Base-by-base conservation (phyloP, 345 rosid species). In the Rhizophora apiculata region DNA sequence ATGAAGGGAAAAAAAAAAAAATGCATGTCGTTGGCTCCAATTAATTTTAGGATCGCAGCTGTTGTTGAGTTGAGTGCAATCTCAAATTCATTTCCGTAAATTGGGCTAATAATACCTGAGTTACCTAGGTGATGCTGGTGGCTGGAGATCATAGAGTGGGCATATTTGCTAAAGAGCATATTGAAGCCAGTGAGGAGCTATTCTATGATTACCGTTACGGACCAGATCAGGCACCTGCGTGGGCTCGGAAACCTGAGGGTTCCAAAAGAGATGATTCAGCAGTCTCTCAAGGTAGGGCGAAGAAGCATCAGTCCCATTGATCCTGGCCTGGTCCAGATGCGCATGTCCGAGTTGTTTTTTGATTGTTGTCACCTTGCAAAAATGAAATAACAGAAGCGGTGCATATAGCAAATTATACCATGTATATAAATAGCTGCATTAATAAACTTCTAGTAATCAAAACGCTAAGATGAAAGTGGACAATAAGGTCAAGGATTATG, bases 91-190 rank as follows among this genome's bases (percentile, higher is more conserved):
- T 64, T 68, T 20, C 68, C 34, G 16, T 79, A 26, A 19, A 53
- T 62, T 49, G 49, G 67, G 65, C 74, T 63, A 62, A 66, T 43
- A 6, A 43, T 19, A 20, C 58, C n/a, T 49, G 57, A 57, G 30
- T 66, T 79, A 68, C 18, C 29, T 74, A 92, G 99, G 97, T 95
- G 76, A 90, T 95, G 93, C 86, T 95, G 82, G 99, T 95, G 76
- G 97, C 96, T 4, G 99, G 99, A 82, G 98, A 95, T 76, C 99
- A 95, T 69, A 85, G 97, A 65, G 99, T 92, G 0, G 99, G 99
- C 19, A 95, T 95, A 24, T 92, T 95, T 55, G 98, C 98, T 62
- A 95, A 90, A 77, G 99, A 95, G 71, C 87, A 78, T 30, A 95
- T 95, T 11, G 96, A 95, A 72, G 93, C 99, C 10, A 84, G 97